These are phyloP conservation scores for Plasmopara viticola DNA, from an alignment of 352 stramenopile genomes.

Conservation along the genomic window DNA sequence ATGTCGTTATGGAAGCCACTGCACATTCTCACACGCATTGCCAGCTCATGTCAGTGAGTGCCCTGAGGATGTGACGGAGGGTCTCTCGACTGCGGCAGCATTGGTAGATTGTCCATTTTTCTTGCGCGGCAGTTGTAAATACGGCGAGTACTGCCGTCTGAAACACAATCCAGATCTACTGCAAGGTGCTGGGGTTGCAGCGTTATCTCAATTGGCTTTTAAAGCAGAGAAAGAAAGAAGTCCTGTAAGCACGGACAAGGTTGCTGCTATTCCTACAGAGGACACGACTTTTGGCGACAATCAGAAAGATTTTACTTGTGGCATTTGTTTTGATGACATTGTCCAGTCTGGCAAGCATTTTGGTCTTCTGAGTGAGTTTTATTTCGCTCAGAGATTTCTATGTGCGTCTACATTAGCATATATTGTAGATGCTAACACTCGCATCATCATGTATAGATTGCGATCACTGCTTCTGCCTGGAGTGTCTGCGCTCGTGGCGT, in stretches of 20 bases:
- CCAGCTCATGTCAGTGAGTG: conserved; percentile 28
- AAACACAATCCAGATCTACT: conserved; percentile 33
- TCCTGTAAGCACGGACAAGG: neutral
- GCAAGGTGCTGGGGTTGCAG: conserved; percentile 4
- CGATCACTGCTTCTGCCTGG: conserved; percentile 73
- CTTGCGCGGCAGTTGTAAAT: conserved; percentile 71
- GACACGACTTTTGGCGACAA: conserved; percentile 11
- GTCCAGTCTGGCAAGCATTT: conserved; percentile 73
- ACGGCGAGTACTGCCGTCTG: conserved; percentile 56
- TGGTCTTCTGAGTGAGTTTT: conserved; percentile 57
- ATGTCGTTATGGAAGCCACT: conserved; percentile 62
- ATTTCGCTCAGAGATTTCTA: neutral
- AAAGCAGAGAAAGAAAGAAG: conserved; percentile 1
- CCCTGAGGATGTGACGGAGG: conserved; percentile 25
- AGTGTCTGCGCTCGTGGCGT: conserved; percentile 66
- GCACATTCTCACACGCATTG: conserved; percentile 63
- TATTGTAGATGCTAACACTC: neutral
- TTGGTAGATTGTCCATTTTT: conserved; percentile 75
- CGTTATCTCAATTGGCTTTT: neutral
- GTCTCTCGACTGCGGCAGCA: conserved; percentile 39
- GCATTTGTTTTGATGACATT: conserved; percentile 82
- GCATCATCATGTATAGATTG: conserved; percentile 21
- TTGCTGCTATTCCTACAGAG: neutral
- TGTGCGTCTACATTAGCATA: neutral
- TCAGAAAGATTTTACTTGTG: conserved; percentile 55